Percentiles rank a stretch among this genome's conserved stretches.
These are phyloP conservation scores for Aspergillus sparsus DNA, from an alignment of 495 filamentous ascomycete species.

Conservation along the genomic window DNA sequence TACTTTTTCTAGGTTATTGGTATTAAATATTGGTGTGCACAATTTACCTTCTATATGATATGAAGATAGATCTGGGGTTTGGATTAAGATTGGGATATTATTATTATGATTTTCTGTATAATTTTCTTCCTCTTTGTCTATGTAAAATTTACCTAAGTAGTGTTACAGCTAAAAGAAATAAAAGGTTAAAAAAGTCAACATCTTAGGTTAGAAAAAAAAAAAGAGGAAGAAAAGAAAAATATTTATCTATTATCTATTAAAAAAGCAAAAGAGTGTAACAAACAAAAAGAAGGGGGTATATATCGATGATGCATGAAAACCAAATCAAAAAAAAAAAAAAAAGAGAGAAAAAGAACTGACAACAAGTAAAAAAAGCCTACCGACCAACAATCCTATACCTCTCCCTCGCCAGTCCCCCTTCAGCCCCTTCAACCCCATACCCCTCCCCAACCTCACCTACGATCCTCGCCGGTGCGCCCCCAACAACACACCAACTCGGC, in stretches of 20 bases:
- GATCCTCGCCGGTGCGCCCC: constrained; percentile 75
- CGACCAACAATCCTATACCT: constrained; percentile 47
- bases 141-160: too few species aligned
- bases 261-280: not conserved
- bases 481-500: constrained; percentile 83
- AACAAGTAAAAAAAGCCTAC: constrained; percentile 16
- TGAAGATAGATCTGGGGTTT: too few species aligned
- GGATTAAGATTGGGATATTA: too few species aligned
- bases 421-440: constrained; percentile 57
- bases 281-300: not conserved
- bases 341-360: constrained; percentile 15
- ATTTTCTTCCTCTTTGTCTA: too few species aligned
- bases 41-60: too few species aligned
- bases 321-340: constrained; percentile 12
- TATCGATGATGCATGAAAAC: not conserved
- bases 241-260: not conserved
- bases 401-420: constrained; percentile 50
- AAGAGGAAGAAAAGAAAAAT: not conserved
- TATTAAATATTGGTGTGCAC: too few species aligned
- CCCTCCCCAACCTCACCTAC: constrained; percentile 87
- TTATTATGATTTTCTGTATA: too few species aligned
- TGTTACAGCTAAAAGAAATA: too few species aligned
- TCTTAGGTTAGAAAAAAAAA: not conserved
- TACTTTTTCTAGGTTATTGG: too few species aligned
- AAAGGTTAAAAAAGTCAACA: too few species aligned